Conservation (phyloP, 169 alveolate species). For the Eimeria praecox region DNA sequence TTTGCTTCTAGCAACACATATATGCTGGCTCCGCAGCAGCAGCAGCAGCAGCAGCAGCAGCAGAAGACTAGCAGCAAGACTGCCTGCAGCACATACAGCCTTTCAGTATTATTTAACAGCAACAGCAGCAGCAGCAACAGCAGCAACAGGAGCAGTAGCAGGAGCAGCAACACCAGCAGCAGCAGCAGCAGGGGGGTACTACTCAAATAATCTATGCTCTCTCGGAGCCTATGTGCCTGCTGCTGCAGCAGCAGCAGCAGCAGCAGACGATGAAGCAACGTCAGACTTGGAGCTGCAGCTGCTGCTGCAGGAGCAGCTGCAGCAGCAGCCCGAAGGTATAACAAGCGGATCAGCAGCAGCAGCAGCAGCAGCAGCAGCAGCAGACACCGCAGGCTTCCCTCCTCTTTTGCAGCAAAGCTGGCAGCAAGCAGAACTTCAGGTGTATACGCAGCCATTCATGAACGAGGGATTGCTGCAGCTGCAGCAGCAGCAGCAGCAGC, state of each 20-base stretch:
- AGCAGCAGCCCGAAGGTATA: too few species aligned
- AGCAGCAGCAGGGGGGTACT: too few species aligned
- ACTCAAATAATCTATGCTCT: too few species aligned
- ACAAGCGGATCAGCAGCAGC: conserved; percentile 97
- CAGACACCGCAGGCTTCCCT: too few species aligned
- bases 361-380: conserved; percentile 79
- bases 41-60: conserved; percentile 23
- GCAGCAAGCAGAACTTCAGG: too few species aligned
- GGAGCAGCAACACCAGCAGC: background rate
- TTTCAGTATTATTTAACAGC: background rate
- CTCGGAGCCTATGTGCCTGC: too few species aligned
- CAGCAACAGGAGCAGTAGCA: background rate
- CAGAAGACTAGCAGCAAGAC: background rate
- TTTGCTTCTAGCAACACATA: background rate
- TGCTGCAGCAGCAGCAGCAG: background rate
- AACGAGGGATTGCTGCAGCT: conserved; percentile 20
- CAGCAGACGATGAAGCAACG: conserved; percentile 89
- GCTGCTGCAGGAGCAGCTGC: too few species aligned
- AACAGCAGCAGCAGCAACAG: background rate
- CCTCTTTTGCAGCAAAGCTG: too few species aligned
- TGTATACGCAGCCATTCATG: too few species aligned
- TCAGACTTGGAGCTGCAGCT: conserved; percentile 95
- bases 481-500: conserved; percentile 6
- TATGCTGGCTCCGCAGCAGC: background rate
- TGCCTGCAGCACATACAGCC: background rate